These are phyloP conservation scores for Nicotiana rustica DNA, from an alignment of 305 asterid genomes.

Conservation along the genomic window DNA sequence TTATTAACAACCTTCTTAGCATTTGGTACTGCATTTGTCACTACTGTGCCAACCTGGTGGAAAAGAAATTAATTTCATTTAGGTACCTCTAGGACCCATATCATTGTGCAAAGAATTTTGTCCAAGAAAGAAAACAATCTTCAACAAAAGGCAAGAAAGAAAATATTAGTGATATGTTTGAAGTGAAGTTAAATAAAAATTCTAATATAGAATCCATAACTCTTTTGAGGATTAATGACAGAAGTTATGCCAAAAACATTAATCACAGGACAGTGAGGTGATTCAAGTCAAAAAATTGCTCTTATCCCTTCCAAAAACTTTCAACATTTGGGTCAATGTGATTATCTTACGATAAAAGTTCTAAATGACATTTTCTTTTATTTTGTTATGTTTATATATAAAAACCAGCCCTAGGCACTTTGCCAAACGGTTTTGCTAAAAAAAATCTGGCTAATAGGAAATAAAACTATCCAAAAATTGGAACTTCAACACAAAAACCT, in stretches of 20 bases:
- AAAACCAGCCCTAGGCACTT: too few species aligned
- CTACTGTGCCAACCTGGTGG: constrained; percentile 78
- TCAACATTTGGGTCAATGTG: not conserved
- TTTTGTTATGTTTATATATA: too few species aligned
- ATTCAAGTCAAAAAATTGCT: not conserved
- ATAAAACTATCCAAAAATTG: too few species aligned
- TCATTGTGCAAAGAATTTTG: not conserved
- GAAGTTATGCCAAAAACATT: not conserved
- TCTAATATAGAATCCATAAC: not conserved
- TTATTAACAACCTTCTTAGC: constrained; percentile 79
- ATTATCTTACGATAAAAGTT: not conserved
- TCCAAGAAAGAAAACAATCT: not conserved
- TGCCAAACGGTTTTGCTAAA: too few species aligned
- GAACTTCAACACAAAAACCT: too few species aligned
- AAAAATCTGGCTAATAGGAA: too few species aligned
- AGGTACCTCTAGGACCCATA: constrained; percentile 10
- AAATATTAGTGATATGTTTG: constrained; percentile 9
- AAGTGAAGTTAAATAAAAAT: not conserved
- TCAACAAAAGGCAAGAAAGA: not conserved
- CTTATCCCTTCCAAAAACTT: constrained; percentile 9
- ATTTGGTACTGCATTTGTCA: constrained; percentile 77
- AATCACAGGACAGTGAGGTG: not conserved
- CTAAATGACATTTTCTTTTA: too few species aligned
- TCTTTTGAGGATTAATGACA: not conserved
- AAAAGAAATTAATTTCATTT: constrained; percentile 34